A percentile compares a stretch with the other conserved stretches of the same genome.
phyloP scores from a whole-genome alignment of 1,139 yeast species.

The Zygosaccharomyces pseudobailii region DNA sequence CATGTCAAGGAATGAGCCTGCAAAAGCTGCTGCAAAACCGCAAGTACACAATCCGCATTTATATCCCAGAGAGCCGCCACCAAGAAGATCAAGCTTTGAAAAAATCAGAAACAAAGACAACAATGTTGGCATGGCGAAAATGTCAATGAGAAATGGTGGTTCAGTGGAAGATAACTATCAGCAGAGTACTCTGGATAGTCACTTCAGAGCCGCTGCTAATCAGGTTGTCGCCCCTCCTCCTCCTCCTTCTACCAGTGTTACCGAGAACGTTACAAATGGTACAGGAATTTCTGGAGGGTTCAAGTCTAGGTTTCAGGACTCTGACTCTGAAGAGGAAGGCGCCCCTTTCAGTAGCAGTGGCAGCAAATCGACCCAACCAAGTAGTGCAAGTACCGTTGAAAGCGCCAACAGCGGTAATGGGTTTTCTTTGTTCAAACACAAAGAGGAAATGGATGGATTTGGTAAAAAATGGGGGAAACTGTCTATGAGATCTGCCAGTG shows the following conservation, averaged over 20 bases:
- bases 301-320: constrained; percentile 51
- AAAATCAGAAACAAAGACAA: constrained; percentile 36
- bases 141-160: constrained; percentile 35
- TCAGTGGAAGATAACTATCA: constrained; percentile 10
- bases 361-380: constrained; percentile 15
- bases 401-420: constrained; percentile 16
- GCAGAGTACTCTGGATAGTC: constrained; percentile 4
- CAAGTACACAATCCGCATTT: constrained; percentile 12
- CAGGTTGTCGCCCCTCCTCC: neutral
- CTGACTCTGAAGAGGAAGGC: constrained; percentile 50
- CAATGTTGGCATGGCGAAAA: constrained; percentile 37
- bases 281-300: constrained; percentile 13
- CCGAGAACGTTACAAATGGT: neutral
- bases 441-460: constrained; percentile 8
- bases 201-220: neutral
- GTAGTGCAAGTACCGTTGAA: constrained; percentile 5
- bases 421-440: constrained; percentile 20
- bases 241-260: neutral
- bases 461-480: constrained; percentile 19
- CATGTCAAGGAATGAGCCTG: constrained; percentile 1
- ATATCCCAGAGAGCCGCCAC: constrained; percentile 37
- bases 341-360: constrained; percentile 12
- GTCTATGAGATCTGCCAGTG: constrained; percentile 24
- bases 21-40: neutral
- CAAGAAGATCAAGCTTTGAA: constrained; percentile 53